Conservation (phyloP, 495 filamentous ascomycete genomes). For the Podospora australis region DNA sequence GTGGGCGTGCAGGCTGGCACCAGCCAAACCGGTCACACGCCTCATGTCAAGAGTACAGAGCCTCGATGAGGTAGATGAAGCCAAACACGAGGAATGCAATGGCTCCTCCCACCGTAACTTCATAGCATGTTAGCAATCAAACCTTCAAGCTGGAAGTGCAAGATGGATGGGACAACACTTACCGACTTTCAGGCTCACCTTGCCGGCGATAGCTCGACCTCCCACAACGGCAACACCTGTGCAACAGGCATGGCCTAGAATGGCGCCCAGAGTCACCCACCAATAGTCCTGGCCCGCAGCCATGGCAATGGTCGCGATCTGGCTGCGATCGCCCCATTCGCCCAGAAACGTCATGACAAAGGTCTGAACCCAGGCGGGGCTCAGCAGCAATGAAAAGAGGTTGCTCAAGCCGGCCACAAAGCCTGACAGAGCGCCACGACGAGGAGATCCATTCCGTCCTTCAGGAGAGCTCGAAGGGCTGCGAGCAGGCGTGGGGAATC, state of each 20-base stretch:
- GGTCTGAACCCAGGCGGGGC: slow-evolving; percentile 96
- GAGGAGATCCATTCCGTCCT: slow-evolving; percentile 38
- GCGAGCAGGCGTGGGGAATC: slow-evolving; percentile 52
- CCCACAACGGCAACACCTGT: slow-evolving; percentile 92
- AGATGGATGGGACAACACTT: slow-evolving; percentile 39
- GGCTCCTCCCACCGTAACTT: slow-evolving; percentile 95
- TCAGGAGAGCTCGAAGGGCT: slow-evolving; percentile 55
- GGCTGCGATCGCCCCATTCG: slow-evolving; percentile 95
- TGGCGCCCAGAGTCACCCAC: slow-evolving; percentile 93
- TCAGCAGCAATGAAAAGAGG: slow-evolving; percentile 77
- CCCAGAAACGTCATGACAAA: slow-evolving; percentile 98
- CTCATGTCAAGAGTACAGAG: slow-evolving; percentile 57
- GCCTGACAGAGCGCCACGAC: slow-evolving; percentile 30
- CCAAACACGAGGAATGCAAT: slow-evolving; percentile 85
- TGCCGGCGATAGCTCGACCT: slow-evolving; percentile 84
- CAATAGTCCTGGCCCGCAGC: slow-evolving; percentile 97
- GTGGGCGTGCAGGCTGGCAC: no score
- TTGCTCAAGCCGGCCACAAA: slow-evolving; percentile 65
- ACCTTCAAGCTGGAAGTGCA: not conserved
- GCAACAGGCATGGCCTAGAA: slow-evolving; percentile 80
- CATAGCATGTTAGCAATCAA: slow-evolving; percentile 18
- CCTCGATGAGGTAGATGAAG: slow-evolving; percentile 82
- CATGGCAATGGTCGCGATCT: slow-evolving; percentile 99
- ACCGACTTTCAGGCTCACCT: slow-evolving; percentile 95
- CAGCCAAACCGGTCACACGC: no score